Base-by-base conservation (phyloP, 1,139 yeast species). In the Saccharomyces hybrid region DNA sequence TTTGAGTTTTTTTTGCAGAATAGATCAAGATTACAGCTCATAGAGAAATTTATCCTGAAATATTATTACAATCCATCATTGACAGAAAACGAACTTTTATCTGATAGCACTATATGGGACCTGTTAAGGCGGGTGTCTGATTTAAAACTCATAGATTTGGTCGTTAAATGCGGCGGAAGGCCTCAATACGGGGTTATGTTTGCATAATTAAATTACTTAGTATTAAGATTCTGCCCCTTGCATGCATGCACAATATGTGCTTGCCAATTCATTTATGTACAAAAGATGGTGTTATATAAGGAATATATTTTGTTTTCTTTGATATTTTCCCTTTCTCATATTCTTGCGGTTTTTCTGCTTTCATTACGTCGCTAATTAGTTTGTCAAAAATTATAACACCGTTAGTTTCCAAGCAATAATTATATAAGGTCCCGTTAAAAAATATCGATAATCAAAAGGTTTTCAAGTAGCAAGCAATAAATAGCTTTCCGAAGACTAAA, bases 91-190 rank as follows among this genome's bases (percentile, higher is more conserved):
- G 53, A 49, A 29, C 50, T 55, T 20, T 49, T 64, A 20, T 64
- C 67, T 6, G 57, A 59, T 44, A 61, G 63, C 13, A 47, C 46
- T 5, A 50, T 64, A 5, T 64, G 68, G 68, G 34, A 50, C n/a
- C n/a, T 54, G 7, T 48, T 64, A 14, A 50, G 55, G 26, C 38
- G 52, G 6, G 50, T 58, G 8, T 58, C 60, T 16, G 59, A 61
- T 38, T 56, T 57, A 28, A 20, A 49, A 8, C 53, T 64, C 8
- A 60, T 61, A 9, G 62, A 63, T 47, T 7, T 56, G 4, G 49
- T 64, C 0, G 56, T 56, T 13, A 42, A 49, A 9, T 50, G 53
- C 32, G 68, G 68, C 13, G 68, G 64, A 13, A 52, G 51, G 23
- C 66, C 68, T 49, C 61, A 59, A 49, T 56, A 56, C 49, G 47